Conservation (phyloP, 495 filamentous ascomycete genomes). For the Pyronema domesticum region DNA sequence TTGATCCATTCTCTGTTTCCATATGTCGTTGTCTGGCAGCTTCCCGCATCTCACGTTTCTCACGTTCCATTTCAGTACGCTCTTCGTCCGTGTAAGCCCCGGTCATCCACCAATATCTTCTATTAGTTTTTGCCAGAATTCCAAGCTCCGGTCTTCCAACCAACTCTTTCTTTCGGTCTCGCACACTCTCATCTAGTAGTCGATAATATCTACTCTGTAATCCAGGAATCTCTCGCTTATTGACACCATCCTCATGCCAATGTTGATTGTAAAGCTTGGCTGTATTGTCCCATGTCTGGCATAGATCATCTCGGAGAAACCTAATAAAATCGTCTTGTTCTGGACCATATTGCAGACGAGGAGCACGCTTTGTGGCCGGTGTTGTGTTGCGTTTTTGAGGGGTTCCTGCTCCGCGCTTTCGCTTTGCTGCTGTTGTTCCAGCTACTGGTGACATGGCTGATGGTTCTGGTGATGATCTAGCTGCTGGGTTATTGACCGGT, state of each 20-base stretch:
- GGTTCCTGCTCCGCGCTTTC: too few relatives aligned
- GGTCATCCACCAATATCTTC: slow-evolving; percentile 21
- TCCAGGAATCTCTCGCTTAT: slow-evolving; percentile 7
- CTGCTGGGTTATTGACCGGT: too few relatives aligned
- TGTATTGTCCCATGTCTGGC: slow-evolving; percentile 19
- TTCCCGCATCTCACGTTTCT: not conserved
- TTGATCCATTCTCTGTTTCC: too few relatives aligned
- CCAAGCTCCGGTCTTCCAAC: slow-evolving; percentile 21
- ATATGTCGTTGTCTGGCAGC: not conserved
- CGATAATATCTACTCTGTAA: slow-evolving; percentile 21
- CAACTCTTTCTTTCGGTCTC: slow-evolving; percentile 19
- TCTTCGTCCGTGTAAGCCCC: slow-evolving; percentile 1
- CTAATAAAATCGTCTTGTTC: slow-evolving; percentile 24
- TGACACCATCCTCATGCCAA: slow-evolving; percentile 11
- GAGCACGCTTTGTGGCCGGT: slow-evolving; percentile 10
- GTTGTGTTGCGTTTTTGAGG: not conserved
- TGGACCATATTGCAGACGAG: slow-evolving; percentile 17
- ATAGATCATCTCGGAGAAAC: slow-evolving; percentile 20
- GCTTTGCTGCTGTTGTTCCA: too few relatives aligned
- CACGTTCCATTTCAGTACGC: not conserved
- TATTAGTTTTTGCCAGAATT: slow-evolving; percentile 13
- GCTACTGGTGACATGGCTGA: too few relatives aligned
- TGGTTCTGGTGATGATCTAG: too few relatives aligned
- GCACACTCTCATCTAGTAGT: slow-evolving; percentile 15
- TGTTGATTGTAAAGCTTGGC: slow-evolving; percentile 19